Evolutionary conservation across 768 basidiomycete genomes (phyloP).

Genomic region (Pisolithus albus): DNA sequence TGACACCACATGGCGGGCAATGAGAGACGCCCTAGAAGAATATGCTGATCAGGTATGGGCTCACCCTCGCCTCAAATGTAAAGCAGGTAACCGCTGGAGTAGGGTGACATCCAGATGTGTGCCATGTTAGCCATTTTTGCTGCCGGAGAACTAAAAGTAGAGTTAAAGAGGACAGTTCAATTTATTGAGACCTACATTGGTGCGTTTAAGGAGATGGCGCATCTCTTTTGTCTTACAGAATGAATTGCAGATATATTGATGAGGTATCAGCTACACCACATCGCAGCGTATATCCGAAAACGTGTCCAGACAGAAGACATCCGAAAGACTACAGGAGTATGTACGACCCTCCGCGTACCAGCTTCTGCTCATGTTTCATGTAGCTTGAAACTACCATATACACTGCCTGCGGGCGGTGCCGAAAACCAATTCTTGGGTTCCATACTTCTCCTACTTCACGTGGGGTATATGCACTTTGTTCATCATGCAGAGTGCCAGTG

Average conservation of each 20-base stretch:
- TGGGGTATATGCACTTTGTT: constrained; percentile 51
- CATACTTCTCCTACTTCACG: constrained; percentile 27
- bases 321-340: constrained; percentile 46
- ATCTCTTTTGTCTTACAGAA: neutral
- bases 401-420: constrained; percentile 61
- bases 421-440: constrained; percentile 47
- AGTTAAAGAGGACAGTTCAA: constrained; percentile 34
- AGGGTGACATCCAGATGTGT: constrained; percentile 82
- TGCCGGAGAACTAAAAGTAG: constrained; percentile 48
- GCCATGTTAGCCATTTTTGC: constrained; percentile 63
- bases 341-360: constrained; percentile 6
- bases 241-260: constrained; percentile 49
- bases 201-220: constrained; percentile 24
- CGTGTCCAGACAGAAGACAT: constrained; percentile 47
- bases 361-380: neutral
- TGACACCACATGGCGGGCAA: constrained; percentile 49
- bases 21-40: constrained; percentile 51
- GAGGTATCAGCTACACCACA: constrained; percentile 53
- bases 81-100: constrained; percentile 1
- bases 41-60: constrained; percentile 52
- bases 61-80: neutral
- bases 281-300: constrained; percentile 74
- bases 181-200: constrained; percentile 74
- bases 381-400: constrained; percentile 71
- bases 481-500: constrained; percentile 42